Conservation (phyloP, 352 stramenopile species). For the Albugo laibachii region DNA sequence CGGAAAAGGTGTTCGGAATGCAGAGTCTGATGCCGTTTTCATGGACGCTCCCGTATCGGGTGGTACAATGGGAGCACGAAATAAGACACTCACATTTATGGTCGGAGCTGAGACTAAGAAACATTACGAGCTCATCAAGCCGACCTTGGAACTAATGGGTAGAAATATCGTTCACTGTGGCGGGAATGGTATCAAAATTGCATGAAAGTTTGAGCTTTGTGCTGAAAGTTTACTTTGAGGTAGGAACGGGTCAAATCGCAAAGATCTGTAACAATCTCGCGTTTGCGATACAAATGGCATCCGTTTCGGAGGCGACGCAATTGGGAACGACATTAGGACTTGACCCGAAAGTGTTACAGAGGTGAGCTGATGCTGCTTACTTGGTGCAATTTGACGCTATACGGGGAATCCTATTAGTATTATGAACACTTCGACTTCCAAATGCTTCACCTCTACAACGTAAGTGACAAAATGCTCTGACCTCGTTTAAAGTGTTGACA, state of each 20-base stretch:
- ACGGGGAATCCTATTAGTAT: conserved; percentile 27
- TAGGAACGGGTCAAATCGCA: conserved; percentile 63
- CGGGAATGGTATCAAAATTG: conserved; percentile 3
- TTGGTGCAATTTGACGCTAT: neutral
- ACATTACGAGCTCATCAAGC: conserved; percentile 54
- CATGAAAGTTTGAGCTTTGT: neutral
- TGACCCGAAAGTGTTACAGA: conserved; percentile 82
- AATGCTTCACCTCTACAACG: conserved; percentile 90
- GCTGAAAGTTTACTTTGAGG: conserved; percentile 3
- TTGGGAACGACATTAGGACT: conserved; percentile 89
- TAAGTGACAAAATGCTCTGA: conserved; percentile 25
- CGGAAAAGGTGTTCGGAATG: conserved; percentile 18
- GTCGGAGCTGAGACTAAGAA: conserved; percentile 46
- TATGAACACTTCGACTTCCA: conserved; percentile 92
- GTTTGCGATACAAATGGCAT: conserved; percentile 94
- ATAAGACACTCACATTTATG: conserved; percentile 97
- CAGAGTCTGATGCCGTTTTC: conserved; percentile 38
- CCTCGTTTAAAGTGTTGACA: no score
- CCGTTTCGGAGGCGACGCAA: conserved; percentile 91
- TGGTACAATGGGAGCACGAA: conserved; percentile 88
- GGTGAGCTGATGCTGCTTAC: conserved; percentile 7
- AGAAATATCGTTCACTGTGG: conserved; percentile 89
- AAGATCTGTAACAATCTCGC: conserved; percentile 98
- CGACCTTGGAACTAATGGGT: conserved; percentile 84
- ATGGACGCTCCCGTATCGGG: conserved; percentile 94